These are phyloP conservation scores for Chaetoceros muelleri DNA, from an alignment of 108 stramenopile species.

Conservation along the genomic window DNA sequence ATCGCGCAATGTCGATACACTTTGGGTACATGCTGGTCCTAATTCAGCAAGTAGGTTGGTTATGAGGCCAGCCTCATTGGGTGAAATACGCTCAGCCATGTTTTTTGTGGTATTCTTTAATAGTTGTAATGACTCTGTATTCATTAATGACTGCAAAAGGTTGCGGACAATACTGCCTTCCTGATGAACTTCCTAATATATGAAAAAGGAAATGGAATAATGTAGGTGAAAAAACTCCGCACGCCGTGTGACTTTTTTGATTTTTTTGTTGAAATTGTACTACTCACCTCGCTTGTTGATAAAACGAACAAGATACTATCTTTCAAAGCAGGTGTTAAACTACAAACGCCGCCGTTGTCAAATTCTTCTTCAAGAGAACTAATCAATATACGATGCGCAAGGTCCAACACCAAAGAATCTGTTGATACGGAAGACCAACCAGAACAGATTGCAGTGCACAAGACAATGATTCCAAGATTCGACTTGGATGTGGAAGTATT, in stretches of 20 bases:
- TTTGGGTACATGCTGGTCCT: constrained; percentile 75
- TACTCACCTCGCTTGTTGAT: neutral
- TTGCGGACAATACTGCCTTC: neutral
- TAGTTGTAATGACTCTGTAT: neutral
- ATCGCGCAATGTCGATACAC: constrained; percentile 56
- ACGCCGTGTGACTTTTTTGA: no score
- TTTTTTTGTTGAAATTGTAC: no score
- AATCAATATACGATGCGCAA: neutral
- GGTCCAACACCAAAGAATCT: neutral
- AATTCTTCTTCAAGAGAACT: neutral
- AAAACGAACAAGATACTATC: neutral
- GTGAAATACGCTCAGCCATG: constrained; percentile 12
- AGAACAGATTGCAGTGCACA: neutral
- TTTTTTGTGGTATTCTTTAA: constrained; percentile 1
- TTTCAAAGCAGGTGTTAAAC: neutral
- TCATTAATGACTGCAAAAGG: neutral
- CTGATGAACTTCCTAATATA: constrained; percentile 1
- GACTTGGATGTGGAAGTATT: neutral
- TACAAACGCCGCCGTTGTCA: neutral
- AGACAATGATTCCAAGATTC: neutral
- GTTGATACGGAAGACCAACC: neutral
- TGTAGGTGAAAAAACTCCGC: neutral
- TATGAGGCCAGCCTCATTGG: constrained; percentile 27
- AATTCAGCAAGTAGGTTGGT: constrained; percentile 73
- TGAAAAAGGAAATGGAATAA: neutral